Percentiles rank a stretch among this genome's conserved stretches.
Evolutionary conservation across 257 asterid species (phyloP).

Genomic region (Solanum phureja): DNA sequence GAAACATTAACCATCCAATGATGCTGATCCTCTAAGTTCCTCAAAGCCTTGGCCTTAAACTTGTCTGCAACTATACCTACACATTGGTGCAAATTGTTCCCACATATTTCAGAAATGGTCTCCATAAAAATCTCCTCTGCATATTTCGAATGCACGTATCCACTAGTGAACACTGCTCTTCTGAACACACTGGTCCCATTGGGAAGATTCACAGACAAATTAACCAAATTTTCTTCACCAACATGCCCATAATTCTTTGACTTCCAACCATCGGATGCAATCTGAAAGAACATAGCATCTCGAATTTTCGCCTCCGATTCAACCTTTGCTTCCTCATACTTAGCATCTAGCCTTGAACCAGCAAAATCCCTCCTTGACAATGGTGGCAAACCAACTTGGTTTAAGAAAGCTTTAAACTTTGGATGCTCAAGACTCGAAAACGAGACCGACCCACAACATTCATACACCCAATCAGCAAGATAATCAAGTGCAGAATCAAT

Average conservation of each 20-base stretch:
- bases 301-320: slow-evolving; percentile 77
- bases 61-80: slow-evolving; percentile 90
- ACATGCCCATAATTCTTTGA: slow-evolving; percentile 14
- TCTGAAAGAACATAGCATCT: slow-evolving; percentile 96
- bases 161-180: slow-evolving; percentile 57
- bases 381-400: slow-evolving; percentile 67
- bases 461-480: slow-evolving; percentile 85
- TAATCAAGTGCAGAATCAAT: slow-evolving; percentile 61
- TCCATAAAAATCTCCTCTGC: slow-evolving; percentile 92
- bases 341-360: slow-evolving; percentile 58
- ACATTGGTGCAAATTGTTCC: slow-evolving; percentile 61
- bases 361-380: slow-evolving; percentile 49
- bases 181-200: slow-evolving; percentile 78
- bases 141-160: slow-evolving; percentile 52
- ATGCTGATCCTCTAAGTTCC: slow-evolving; percentile 67
- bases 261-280: slow-evolving; percentile 87
- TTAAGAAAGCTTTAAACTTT: slow-evolving; percentile 74
- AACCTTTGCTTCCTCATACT: slow-evolving; percentile 55
- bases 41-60: slow-evolving; percentile 72
- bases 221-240: slow-evolving; percentile 55
- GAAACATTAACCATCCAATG: slow-evolving; percentile 93
- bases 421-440: slow-evolving; percentile 83
- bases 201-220: slow-evolving; percentile 82
- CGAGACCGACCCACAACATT: slow-evolving; percentile 81
- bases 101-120: slow-evolving; percentile 68